These are phyloP conservation scores for Pholiota molesta DNA, from an alignment of 768 basidiomycete species.

Conservation along the genomic window DNA sequence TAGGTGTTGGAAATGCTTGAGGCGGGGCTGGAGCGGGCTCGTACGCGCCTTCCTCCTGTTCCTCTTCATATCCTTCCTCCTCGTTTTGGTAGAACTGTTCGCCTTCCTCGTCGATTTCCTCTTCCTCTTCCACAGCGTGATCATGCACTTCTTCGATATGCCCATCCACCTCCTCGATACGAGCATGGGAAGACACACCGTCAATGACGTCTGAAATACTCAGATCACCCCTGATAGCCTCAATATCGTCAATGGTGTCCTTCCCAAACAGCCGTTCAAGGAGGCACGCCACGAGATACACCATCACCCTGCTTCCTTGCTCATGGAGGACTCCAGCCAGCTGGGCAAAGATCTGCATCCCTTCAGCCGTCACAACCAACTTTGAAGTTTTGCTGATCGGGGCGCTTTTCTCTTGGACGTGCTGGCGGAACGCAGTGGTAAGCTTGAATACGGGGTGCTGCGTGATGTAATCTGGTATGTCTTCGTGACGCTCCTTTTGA, in stretches of 20 bases:
- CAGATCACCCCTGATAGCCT: conserved; percentile 60
- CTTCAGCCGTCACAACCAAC: conserved; percentile 63
- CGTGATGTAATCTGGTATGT: conserved; percentile 68
- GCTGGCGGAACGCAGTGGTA: conserved; percentile 78
- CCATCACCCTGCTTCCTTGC: conserved; percentile 69
- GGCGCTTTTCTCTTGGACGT: conserved; percentile 79
- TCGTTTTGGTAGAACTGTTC: conserved; percentile 19
- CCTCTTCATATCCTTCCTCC: conserved; percentile 24
- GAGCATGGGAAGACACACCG: conserved; percentile 42
- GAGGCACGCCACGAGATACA: conserved; percentile 89
- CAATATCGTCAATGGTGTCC: conserved; percentile 78
- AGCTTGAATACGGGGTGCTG: conserved; percentile 78
- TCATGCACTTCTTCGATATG: conserved; percentile 17
- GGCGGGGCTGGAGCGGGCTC: background rate
- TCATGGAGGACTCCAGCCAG: conserved; percentile 65
- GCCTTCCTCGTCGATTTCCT: conserved; percentile 14
- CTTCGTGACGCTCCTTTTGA: conserved; percentile 74
- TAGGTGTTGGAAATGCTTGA: conserved; percentile 20
- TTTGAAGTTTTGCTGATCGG: conserved; percentile 72
- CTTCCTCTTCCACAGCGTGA: conserved; percentile 12
- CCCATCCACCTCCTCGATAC: conserved; percentile 26
- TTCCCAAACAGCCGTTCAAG: conserved; percentile 85
- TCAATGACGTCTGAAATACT: conserved; percentile 70
- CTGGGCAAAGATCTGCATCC: conserved; percentile 68
- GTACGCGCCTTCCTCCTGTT: conserved; percentile 11